These are phyloP conservation scores for Schwanniomyces pseudopolymorphus DNA, from an alignment of 805 yeast genomes.

Conservation along the genomic window DNA sequence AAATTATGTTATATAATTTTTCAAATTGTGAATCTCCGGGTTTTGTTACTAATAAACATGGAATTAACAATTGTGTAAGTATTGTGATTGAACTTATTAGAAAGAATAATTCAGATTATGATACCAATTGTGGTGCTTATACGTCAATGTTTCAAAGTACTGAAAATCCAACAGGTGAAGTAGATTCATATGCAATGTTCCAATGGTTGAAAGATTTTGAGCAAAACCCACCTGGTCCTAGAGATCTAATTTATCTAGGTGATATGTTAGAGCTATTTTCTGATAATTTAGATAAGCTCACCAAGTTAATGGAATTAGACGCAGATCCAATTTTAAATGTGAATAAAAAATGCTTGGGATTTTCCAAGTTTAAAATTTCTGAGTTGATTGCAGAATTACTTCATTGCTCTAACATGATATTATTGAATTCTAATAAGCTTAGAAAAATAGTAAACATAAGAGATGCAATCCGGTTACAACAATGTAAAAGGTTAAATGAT, in stretches of 20 bases:
- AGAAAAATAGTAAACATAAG: slow-evolving; percentile 67
- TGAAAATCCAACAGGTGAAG: slow-evolving; percentile 33
- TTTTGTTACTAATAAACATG: slow-evolving; percentile 63
- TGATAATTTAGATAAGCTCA: slow-evolving; percentile 67
- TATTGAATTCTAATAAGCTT: slow-evolving; percentile 75
- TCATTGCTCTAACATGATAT: slow-evolving; percentile 97
- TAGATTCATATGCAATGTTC: slow-evolving; percentile 41
- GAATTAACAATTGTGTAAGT: slow-evolving; percentile 91
- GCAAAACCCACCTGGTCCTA: slow-evolving; percentile 86
- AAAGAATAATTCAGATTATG: slow-evolving; percentile 95
- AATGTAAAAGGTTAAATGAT: slow-evolving; percentile 43
- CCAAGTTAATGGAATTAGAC: slow-evolving; percentile 52
- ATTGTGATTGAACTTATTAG: slow-evolving; percentile 91
- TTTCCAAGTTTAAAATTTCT: slow-evolving; percentile 85
- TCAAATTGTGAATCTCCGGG: slow-evolving; percentile 9
- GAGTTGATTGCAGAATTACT: slow-evolving; percentile 91
- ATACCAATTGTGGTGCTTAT: slow-evolving; percentile 79
- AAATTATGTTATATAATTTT: slow-evolving; percentile 56
- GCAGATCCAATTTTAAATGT: slow-evolving; percentile 19
- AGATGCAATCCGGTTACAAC: slow-evolving; percentile 57
- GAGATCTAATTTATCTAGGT: slow-evolving; percentile 93
- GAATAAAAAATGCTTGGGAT: slow-evolving; percentile 63
- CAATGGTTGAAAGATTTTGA: slow-evolving; percentile 54
- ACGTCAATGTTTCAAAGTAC: slow-evolving; percentile 51
- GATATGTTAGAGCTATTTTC: slow-evolving; percentile 78